phyloP scores from a whole-genome alignment of 768 basidiomycete genomes.

The Tephrocybe sp. region DNA sequence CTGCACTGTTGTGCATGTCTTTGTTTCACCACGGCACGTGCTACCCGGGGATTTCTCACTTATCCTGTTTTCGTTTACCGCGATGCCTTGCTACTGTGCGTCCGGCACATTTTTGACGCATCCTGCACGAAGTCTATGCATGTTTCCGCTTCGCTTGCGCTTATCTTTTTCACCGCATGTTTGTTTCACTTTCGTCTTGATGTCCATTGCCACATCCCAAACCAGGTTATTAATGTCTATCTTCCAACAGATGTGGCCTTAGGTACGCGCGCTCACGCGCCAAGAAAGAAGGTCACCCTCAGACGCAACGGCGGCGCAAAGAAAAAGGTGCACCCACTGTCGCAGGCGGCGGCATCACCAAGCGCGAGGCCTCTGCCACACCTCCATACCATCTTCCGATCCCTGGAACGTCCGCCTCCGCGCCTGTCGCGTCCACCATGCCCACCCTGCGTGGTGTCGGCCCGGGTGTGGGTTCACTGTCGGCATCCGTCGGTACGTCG shows the following conservation, averaged over 20 bases:
- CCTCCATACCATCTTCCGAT: constrained; percentile 34
- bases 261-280: constrained; percentile 85
- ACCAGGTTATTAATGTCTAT: neutral
- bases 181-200: neutral
- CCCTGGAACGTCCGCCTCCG: constrained; percentile 32
- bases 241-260: constrained; percentile 64
- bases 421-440: constrained; percentile 16
- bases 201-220: neutral
- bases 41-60: neutral
- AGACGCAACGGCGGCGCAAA: constrained; percentile 58
- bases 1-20: neutral
- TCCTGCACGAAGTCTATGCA: too few relatives aligned
- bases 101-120: too few relatives aligned
- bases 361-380: constrained; percentile 34
- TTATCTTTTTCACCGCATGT: too few relatives aligned
- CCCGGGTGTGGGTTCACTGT: constrained; percentile 43
- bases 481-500: constrained; percentile 52
- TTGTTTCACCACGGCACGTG: neutral
- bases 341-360: constrained; percentile 22
- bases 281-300: constrained; percentile 75
- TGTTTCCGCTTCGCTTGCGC: too few relatives aligned
- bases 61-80: neutral
- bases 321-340: constrained; percentile 38
- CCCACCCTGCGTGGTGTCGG: constrained; percentile 42
- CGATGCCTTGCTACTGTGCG: too few relatives aligned